Conservation (phyloP, 2,329 filamentous ascomycete genomes). For the Cryphonectria japonica region DNA sequence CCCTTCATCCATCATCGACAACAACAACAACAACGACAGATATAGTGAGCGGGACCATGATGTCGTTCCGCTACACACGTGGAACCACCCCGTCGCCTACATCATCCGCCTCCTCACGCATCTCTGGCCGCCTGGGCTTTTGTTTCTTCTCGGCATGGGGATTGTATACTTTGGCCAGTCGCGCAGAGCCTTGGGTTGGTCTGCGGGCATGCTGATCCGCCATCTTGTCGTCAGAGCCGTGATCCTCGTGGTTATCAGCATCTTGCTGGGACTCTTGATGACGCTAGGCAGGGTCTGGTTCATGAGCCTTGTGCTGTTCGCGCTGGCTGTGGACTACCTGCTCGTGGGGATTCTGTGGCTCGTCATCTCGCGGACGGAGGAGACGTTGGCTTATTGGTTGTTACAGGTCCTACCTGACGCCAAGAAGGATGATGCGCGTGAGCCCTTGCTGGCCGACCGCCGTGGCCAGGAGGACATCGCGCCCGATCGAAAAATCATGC, state of each 20-base stretch:
- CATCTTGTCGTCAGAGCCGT: conserved; percentile 45
- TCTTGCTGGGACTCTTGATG: conserved; percentile 39
- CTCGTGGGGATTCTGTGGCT: conserved; percentile 49
- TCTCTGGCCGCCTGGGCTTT: conserved; percentile 51
- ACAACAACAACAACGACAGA: conserved; percentile 2
- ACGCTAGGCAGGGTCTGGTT: conserved; percentile 45
- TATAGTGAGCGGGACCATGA: conserved; percentile 41
- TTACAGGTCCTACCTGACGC: conserved; percentile 31
- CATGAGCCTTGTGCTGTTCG: conserved; percentile 48
- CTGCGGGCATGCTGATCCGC: conserved; percentile 37
- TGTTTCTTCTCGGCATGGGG: conserved; percentile 50
- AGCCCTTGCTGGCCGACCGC: conserved; percentile 37
- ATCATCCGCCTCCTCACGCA: conserved; percentile 48
- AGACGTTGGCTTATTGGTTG: conserved; percentile 36
- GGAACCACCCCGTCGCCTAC: conserved; percentile 45
- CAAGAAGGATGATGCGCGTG: conserved; percentile 35
- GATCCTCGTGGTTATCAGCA: conserved; percentile 42
- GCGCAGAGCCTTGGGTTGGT: conserved; percentile 46
- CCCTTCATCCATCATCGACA: conserved; percentile 42
- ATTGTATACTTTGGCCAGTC: conserved; percentile 50
- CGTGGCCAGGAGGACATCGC: conserved; percentile 28
- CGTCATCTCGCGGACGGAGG: conserved; percentile 41
- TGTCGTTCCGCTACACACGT: conserved; percentile 36
- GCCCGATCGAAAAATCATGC: conserved; percentile 32
- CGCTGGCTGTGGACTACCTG: conserved; percentile 50